Conservation (phyloP, 352 stramenopile genomes). For the Phytophthora kernoviae region DNA sequence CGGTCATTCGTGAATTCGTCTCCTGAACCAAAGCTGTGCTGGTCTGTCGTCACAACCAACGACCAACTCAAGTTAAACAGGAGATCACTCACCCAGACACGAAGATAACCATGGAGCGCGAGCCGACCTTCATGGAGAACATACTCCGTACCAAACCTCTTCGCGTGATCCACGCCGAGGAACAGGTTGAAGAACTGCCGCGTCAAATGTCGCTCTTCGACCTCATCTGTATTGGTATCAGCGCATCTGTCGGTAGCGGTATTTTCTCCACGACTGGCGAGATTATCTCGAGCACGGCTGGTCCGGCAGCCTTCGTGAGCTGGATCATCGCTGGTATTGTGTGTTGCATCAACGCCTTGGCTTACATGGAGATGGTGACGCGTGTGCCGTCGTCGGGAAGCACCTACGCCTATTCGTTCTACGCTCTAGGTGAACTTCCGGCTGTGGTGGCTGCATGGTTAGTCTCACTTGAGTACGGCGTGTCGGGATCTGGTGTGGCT, state of each 20-base stretch:
- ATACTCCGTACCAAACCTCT: slow-evolving; percentile 77
- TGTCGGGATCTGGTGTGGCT: slow-evolving; percentile 90
- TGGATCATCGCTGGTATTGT: slow-evolving; percentile 85
- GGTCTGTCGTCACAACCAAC: background rate
- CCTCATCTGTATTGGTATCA: slow-evolving; percentile 91
- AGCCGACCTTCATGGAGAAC: slow-evolving; percentile 54
- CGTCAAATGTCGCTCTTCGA: slow-evolving; percentile 87
- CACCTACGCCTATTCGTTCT: slow-evolving; percentile 94
- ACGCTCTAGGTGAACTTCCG: slow-evolving; percentile 91
- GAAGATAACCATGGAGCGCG: slow-evolving; percentile 41
- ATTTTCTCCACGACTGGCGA: slow-evolving; percentile 89
- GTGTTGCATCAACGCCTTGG: slow-evolving; percentile 81
- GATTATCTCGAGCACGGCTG: slow-evolving; percentile 80
- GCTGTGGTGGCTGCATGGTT: slow-evolving; percentile 89
- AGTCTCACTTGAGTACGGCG: slow-evolving; percentile 93
- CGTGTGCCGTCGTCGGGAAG: slow-evolving; percentile 88
- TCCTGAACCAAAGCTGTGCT: background rate
- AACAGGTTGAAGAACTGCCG: slow-evolving; percentile 69
- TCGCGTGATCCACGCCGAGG: slow-evolving; percentile 73
- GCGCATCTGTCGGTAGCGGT: slow-evolving; percentile 91
- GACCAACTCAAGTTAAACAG: background rate
- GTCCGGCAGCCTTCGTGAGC: slow-evolving; percentile 79
- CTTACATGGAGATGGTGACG: slow-evolving; percentile 91
- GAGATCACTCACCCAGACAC: background rate
- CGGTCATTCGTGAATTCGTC: slow-evolving; percentile 23